Evolutionary conservation across 225 moss, liverwort and hornwort species (phyloP).

Genomic region (Takakia lepidozioides): DNA sequence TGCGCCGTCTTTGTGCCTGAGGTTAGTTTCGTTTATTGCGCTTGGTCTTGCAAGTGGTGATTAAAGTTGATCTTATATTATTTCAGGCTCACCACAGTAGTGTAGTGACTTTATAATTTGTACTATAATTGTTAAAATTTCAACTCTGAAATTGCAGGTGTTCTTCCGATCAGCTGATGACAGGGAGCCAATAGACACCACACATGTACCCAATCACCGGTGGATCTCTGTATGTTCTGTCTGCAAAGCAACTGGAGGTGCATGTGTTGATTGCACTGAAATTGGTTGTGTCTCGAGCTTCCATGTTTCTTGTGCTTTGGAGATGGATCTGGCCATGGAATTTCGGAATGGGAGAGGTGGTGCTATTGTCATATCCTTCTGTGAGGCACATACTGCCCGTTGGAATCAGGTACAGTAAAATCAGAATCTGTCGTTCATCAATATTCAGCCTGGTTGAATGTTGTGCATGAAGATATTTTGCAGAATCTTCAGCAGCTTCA

Average conservation of each 20-base stretch:
- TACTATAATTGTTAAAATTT: too few relatives aligned
- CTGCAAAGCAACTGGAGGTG: constrained; percentile 31
- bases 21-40: constrained; percentile 8
- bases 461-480: neutral
- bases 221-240: constrained; percentile 29
- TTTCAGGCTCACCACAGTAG: too few relatives aligned
- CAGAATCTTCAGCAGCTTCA: neutral
- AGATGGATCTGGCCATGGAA: constrained; percentile 36
- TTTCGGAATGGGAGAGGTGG: constrained; percentile 18
- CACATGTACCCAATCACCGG: constrained; percentile 21
- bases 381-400: constrained; percentile 30
- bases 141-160: constrained; percentile 9
- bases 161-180: constrained; percentile 31
- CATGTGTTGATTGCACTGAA: constrained; percentile 43
- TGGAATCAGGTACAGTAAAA: constrained; percentile 29
- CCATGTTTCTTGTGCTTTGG: constrained; percentile 40
- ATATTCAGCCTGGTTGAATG: neutral
- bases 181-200: constrained; percentile 31
- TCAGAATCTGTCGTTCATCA: neutral
- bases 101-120: too few relatives aligned
- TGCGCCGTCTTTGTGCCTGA: constrained; percentile 45
- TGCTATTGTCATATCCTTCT: constrained; percentile 38
- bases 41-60: neutral
- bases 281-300: constrained; percentile 26
- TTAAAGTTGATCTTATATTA: neutral